These are phyloP conservation scores for Eremothecium cymbalariae DNA, from an alignment of 1,139 yeast species.

Conservation along the genomic window DNA sequence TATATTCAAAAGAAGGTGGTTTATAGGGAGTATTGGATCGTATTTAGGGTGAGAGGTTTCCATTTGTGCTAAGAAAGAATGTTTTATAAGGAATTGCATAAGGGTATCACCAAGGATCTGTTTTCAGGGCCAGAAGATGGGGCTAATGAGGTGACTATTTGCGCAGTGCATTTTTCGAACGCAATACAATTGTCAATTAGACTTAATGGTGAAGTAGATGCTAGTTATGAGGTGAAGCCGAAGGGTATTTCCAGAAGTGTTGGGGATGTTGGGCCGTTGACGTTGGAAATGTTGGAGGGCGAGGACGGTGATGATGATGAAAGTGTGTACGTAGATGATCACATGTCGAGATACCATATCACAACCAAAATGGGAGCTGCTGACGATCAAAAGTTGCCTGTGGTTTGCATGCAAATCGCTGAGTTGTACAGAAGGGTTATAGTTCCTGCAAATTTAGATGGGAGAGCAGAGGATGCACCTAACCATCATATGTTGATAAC, in stretches of 20 bases:
- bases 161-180: constrained; percentile 25
- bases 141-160: constrained; percentile 8
- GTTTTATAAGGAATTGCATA: constrained; percentile 12
- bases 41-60: too few relatives aligned
- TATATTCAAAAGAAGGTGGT: too few relatives aligned
- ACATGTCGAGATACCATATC: constrained; percentile 26
- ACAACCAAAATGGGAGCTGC: constrained; percentile 27
- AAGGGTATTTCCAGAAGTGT: constrained; percentile 20
- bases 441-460: constrained; percentile 15
- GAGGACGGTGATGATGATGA: constrained; percentile 15
- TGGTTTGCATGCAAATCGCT: constrained; percentile 25
- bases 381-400: constrained; percentile 27
- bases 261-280: constrained; percentile 14
- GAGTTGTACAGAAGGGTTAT: constrained; percentile 23
- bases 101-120: constrained; percentile 10
- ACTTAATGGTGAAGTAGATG: constrained; percentile 37
- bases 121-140: constrained; percentile 1
- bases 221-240: constrained; percentile 32
- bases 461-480: constrained; percentile 7
- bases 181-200: constrained; percentile 32
- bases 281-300: constrained; percentile 1
- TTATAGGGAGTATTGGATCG: too few relatives aligned
- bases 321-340: constrained; percentile 17
- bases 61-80: constrained; percentile 10
- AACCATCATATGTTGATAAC: constrained; percentile 33